Conservation (phyloP, 306 rosid species). For the Vicia sativa region DNA sequence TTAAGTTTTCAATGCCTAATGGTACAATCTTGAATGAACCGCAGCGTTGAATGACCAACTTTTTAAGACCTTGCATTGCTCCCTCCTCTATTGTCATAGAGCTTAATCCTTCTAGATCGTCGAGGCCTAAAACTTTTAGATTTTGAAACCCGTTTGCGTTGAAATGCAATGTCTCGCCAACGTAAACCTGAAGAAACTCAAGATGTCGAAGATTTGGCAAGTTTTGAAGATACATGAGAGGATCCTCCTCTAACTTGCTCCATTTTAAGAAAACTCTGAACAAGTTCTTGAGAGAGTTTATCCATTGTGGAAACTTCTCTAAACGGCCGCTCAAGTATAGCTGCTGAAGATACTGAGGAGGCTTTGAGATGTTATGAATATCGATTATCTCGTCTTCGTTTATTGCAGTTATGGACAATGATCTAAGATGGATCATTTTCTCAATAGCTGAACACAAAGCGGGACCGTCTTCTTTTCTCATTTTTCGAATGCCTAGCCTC, state of each 20-base stretch:
- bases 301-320: conserved; percentile 55
- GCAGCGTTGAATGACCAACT: conserved; percentile 61
- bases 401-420: conserved; percentile 43
- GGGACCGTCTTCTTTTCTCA: conserved; percentile 49
- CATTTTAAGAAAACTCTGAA: conserved; percentile 41
- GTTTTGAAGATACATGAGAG: conserved; percentile 45
- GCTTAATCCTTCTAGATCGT: conserved; percentile 51
- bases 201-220: conserved; percentile 55
- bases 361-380: conserved; percentile 45
- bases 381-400: conserved; percentile 49
- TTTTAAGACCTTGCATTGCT: conserved; percentile 69
- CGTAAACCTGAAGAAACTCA: conserved; percentile 57
- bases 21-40: conserved; percentile 56
- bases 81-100: conserved; percentile 54
- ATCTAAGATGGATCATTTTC: conserved; percentile 48
- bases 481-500: conserved; percentile 48
- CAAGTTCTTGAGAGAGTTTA: conserved; percentile 39
- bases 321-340: conserved; percentile 50
- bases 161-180: conserved; percentile 57
- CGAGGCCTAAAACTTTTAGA: conserved; percentile 67
- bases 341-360: conserved; percentile 50
- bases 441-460: conserved; percentile 53
- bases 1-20: conserved; percentile 56
- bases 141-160: conserved; percentile 56
- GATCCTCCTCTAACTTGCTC: conserved; percentile 54